Conservation (phyloP, 495 filamentous ascomycete species). For the Penicillium fimorum region DNA sequence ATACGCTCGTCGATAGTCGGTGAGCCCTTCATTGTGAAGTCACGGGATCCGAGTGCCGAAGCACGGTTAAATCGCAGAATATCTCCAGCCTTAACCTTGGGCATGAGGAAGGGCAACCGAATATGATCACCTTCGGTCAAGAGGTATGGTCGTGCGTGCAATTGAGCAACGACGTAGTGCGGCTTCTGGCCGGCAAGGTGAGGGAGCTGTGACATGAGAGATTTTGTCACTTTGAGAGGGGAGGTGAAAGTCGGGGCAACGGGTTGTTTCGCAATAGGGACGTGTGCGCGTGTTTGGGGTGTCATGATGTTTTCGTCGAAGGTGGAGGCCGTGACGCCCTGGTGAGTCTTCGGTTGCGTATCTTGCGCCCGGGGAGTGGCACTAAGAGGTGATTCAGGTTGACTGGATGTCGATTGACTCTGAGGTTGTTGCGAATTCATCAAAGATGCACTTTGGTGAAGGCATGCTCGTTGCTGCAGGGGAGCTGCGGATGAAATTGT, state of each 20-base stretch:
- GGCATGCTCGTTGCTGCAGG: constrained; percentile 35
- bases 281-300: constrained; percentile 22
- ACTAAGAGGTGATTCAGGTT: constrained; percentile 32
- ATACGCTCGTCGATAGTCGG: constrained; percentile 76
- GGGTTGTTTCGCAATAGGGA: constrained; percentile 35
- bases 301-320: constrained; percentile 20
- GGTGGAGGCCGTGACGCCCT: constrained; percentile 8
- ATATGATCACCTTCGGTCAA: constrained; percentile 81
- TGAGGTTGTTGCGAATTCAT: constrained; percentile 23
- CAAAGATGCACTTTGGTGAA: constrained; percentile 26
- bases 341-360: constrained; percentile 15
- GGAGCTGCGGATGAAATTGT: constrained; percentile 39
- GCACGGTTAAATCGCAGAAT: constrained; percentile 83
- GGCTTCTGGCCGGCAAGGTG: constrained; percentile 71
- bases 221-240: constrained; percentile 48
- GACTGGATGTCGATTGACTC: constrained; percentile 21
- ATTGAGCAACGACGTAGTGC: constrained; percentile 84
- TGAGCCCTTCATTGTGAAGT: constrained; percentile 80
- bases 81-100: constrained; percentile 76
- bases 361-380: constrained; percentile 32
- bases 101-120: constrained; percentile 94
- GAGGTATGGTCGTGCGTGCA: constrained; percentile 87
- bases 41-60: constrained; percentile 73
- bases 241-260: constrained; percentile 36
- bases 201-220: constrained; percentile 68